Evolutionary conservation across 768 basidiomycete genomes (phyloP).

Genomic region (Auricularia auricula-judae): DNA sequence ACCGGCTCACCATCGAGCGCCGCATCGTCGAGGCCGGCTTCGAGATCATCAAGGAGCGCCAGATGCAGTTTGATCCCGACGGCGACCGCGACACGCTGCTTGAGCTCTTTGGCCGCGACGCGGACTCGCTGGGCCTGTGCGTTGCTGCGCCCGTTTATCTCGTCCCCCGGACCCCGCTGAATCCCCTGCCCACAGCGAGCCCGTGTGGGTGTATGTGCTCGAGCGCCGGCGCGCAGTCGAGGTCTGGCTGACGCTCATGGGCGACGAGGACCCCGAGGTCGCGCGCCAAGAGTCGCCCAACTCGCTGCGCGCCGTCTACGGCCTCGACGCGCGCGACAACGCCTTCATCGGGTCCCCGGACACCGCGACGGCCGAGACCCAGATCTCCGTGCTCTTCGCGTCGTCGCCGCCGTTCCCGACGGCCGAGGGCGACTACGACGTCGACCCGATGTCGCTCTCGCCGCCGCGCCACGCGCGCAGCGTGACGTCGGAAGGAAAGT

Average conservation of each 20-base stretch:
- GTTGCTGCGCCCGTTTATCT: constrained; percentile 18
- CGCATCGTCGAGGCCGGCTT: constrained; percentile 72
- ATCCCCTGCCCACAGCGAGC: constrained; percentile 38
- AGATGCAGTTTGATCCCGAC: constrained; percentile 82
- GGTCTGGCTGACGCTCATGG: constrained; percentile 71
- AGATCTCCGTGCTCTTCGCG: constrained; percentile 67
- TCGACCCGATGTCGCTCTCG: constrained; percentile 34
- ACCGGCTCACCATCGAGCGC: constrained; percentile 72
- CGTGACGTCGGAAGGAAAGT: background rate
- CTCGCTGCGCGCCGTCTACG: constrained; percentile 65
- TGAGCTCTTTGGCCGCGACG: constrained; percentile 73
- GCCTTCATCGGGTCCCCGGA: constrained; percentile 66
- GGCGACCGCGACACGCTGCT: constrained; percentile 69
- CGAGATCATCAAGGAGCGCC: constrained; percentile 81
- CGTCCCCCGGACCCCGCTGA: background rate
- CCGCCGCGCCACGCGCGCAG: constrained; percentile 14
- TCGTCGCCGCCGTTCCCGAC: constrained; percentile 75
- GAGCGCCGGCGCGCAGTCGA: constrained; percentile 74
- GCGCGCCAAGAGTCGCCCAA: constrained; percentile 45
- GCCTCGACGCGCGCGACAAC: constrained; percentile 42
- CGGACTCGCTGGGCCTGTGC: constrained; percentile 65
- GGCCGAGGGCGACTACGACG: constrained; percentile 32
- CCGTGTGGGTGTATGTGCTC: constrained; percentile 87
- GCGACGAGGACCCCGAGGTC: constrained; percentile 46
- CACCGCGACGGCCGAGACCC: constrained; percentile 57